Evolutionary conservation across 345 rosid genomes (phyloP).

Genomic region (Moricandia moricandioides): DNA sequence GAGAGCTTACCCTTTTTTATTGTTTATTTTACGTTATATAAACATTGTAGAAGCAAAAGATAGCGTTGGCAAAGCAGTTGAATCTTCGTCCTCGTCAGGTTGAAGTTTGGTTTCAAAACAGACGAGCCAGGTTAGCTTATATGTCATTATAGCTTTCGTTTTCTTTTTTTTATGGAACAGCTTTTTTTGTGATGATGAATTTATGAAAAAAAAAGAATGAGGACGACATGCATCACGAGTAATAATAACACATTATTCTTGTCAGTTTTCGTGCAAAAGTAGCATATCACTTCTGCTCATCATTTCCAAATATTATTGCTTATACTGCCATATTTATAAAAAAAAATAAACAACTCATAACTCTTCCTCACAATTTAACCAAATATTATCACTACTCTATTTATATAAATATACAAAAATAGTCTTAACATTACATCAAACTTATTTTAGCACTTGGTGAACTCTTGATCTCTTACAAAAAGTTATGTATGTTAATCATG

Average conservation of each 20-base stretch:
- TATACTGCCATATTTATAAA: conserved; percentile 8
- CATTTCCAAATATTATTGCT: conserved; percentile 27
- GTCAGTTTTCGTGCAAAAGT: conserved; percentile 31
- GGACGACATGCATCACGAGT: conserved; percentile 40
- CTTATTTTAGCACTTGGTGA: not conserved
- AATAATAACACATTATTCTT: conserved; percentile 35
- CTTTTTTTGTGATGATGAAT: conserved; percentile 23
- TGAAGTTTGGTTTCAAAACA: conserved; percentile 97
- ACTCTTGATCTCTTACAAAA: not conserved
- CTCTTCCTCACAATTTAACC: not conserved
- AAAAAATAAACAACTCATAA: conserved; percentile 11
- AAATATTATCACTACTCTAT: not conserved
- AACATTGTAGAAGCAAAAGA: conserved; percentile 67
- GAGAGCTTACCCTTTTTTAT: not conserved
- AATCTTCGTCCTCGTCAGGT: conserved; percentile 94
- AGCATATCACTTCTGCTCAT: conserved; percentile 33
- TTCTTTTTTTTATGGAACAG: not conserved
- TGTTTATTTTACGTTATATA: not conserved
- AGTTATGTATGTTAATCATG: not conserved
- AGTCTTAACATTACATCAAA: not conserved
- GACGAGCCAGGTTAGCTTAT: conserved; percentile 79
- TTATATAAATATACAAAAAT: not conserved
- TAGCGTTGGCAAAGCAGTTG: conserved; percentile 75
- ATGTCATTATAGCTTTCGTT: not conserved
- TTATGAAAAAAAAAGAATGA: conserved; percentile 28